phyloP scores from a whole-genome alignment of 805 yeast species.

The Wickerhamiella nectarea region DNA sequence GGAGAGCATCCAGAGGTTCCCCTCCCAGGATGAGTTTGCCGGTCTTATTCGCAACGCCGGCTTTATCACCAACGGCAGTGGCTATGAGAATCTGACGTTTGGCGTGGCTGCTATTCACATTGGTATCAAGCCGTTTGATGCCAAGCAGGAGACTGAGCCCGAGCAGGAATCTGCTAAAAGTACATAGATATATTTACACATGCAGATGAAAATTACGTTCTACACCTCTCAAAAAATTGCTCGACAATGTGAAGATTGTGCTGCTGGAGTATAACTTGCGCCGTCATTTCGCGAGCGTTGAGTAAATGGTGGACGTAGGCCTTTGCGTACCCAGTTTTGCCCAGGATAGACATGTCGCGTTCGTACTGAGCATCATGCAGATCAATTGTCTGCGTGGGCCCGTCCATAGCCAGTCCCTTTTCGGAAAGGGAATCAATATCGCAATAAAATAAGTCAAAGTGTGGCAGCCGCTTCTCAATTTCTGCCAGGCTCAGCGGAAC shows the following conservation, averaged over 20 bases:
- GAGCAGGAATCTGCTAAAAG: not conserved
- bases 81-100: slow-evolving; percentile 86
- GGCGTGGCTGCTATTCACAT: slow-evolving; percentile 94
- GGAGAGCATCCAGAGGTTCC: slow-evolving; percentile 85
- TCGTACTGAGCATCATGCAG: slow-evolving; percentile 24
- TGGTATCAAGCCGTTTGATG: slow-evolving; percentile 52
- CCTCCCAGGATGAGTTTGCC: slow-evolving; percentile 81
- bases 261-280: slow-evolving; percentile 30
- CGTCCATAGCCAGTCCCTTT: slow-evolving; percentile 28
- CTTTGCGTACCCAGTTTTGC: slow-evolving; percentile 21
- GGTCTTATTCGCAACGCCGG: slow-evolving; percentile 91
- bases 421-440: slow-evolving; percentile 25
- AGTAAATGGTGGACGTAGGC: slow-evolving; percentile 33
- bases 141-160: not conserved
- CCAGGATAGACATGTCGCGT: slow-evolving; percentile 23
- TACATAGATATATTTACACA: slow-evolving; percentile 20
- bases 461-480: slow-evolving; percentile 21
- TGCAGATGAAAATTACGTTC: slow-evolving; percentile 12
- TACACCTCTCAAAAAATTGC: slow-evolving; percentile 19
- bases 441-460: slow-evolving; percentile 25
- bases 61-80: slow-evolving; percentile 75
- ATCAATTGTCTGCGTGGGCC: slow-evolving; percentile 17
- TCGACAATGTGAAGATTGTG: slow-evolving; percentile 26
- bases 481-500: slow-evolving; percentile 11
- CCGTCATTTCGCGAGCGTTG: slow-evolving; percentile 32